Evolutionary conservation across 106 monocot species (phyloP).

Genomic region (Chionographis japonica): DNA sequence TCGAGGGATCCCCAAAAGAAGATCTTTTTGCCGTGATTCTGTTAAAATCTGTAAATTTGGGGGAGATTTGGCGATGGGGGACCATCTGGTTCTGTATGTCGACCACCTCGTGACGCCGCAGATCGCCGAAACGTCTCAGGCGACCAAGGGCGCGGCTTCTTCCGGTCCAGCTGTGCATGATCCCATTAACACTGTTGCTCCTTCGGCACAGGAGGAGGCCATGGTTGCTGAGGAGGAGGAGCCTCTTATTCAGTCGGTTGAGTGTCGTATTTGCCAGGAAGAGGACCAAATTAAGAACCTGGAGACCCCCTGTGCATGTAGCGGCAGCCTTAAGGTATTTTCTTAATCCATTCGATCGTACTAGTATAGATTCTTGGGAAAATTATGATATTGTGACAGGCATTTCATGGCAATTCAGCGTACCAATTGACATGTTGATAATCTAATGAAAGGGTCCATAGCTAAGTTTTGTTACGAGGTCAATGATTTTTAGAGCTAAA

Average conservation of each 20-base stretch:
- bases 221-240: too few species aligned
- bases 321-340: conserved; percentile 92
- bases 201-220: too few species aligned
- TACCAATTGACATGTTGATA: not conserved
- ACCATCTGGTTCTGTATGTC: conserved; percentile 17
- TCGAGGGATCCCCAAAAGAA: too few species aligned
- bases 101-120: conserved; percentile 3
- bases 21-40: too few species aligned
- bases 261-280: conserved; percentile 96
- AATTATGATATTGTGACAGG: not conserved
- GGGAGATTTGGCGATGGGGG: conserved; percentile 8
- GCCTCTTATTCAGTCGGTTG: conserved; percentile 62
- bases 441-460: too few species aligned
- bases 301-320: conserved; percentile 83
- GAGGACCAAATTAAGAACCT: conserved; percentile 79
- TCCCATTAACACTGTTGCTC: not conserved
- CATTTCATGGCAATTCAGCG: not conserved
- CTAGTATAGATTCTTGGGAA: not conserved
- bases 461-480: too few species aligned
- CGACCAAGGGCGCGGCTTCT: too few species aligned
- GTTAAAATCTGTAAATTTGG: too few species aligned
- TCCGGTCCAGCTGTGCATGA: not conserved
- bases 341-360: not conserved
- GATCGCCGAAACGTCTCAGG: not conserved
- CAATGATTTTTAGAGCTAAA: too few species aligned